phyloP scores from a whole-genome alignment of 352 stramenopile genomes.

The Globisporangium polare region DNA sequence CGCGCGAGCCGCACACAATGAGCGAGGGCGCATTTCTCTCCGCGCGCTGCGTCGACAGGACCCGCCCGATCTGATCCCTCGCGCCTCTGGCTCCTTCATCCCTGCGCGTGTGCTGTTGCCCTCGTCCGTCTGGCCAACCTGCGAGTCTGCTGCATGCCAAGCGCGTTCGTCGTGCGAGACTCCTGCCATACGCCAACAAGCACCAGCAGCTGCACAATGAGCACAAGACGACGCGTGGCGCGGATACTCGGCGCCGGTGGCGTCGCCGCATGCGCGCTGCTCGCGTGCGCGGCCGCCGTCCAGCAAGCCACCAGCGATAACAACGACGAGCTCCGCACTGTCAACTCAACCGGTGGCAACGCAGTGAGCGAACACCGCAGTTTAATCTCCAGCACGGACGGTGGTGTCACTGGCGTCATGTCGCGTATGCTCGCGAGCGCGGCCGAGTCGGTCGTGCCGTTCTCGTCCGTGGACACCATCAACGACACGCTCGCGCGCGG shows the following conservation, averaged over 20 bases:
- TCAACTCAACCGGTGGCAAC: too few relatives aligned
- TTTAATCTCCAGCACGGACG: neutral
- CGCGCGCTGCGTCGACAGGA: too few relatives aligned
- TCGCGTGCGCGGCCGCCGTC: neutral
- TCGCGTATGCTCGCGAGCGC: constrained; percentile 15
- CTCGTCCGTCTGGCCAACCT: neutral
- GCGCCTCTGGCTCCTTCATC: too few relatives aligned
- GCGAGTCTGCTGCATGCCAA: too few relatives aligned
- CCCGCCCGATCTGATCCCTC: too few relatives aligned
- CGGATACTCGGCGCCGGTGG: constrained; percentile 2
- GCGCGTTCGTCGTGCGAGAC: too few relatives aligned
- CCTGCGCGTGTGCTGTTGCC: neutral
- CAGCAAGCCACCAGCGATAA: neutral
- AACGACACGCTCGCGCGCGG: constrained; percentile 44
- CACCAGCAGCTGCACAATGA: neutral
- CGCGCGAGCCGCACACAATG: too few relatives aligned
- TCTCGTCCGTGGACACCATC: constrained; percentile 33
- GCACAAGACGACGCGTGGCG: neutral
- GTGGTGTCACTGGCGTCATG: neutral
- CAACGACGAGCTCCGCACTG: neutral
- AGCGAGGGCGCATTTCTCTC: too few relatives aligned
- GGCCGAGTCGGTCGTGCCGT: constrained; percentile 33
- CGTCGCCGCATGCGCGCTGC: neutral
- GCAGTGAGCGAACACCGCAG: neutral
- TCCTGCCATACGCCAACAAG: neutral